phyloP scores from a whole-genome alignment of 768 basidiomycete species.

The Cystobasidium tubakii region DNA sequence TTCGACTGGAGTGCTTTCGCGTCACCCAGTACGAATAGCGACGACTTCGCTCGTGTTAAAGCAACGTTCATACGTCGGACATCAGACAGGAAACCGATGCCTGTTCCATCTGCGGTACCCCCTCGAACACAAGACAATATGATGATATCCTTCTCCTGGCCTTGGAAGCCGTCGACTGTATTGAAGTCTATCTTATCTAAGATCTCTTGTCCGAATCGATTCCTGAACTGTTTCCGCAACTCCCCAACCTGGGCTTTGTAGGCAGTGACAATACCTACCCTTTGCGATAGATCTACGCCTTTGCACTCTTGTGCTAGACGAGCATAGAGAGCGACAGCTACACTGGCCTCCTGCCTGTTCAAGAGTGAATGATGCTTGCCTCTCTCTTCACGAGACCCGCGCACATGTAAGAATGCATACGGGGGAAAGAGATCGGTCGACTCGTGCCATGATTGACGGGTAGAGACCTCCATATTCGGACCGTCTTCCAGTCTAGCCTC shows the following conservation, averaged over 20 bases:
- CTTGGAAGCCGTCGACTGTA: conserved; percentile 95
- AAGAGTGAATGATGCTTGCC: conserved; percentile 66
- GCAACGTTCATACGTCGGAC: conserved; percentile 88
- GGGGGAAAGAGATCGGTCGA: conserved; percentile 48
- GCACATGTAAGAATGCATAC: conserved; percentile 83
- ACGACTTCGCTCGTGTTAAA: conserved; percentile 88
- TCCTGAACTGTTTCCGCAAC: conserved; percentile 63
- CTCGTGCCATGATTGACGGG: conserved; percentile 76
- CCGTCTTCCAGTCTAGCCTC: conserved; percentile 72
- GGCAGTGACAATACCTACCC: conserved; percentile 33
- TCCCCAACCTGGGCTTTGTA: conserved; percentile 54
- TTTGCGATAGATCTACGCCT: conserved; percentile 49
- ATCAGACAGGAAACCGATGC: conserved; percentile 85
- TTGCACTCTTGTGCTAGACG: conserved; percentile 62
- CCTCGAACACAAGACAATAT: conserved; percentile 95
- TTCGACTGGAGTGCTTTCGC: conserved; percentile 69
- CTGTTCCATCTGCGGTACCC: conserved; percentile 66
- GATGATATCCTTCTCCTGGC: conserved; percentile 97
- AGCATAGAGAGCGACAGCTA: conserved; percentile 70
- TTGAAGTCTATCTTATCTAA: conserved; percentile 77
- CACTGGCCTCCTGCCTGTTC: conserved; percentile 67
- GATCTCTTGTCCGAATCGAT: conserved; percentile 66
- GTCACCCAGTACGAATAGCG: conserved; percentile 87
- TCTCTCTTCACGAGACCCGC: conserved; percentile 59
- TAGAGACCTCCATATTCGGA: conserved; percentile 77